phyloP scores from a whole-genome alignment of 176 grass and related monocot species.

The Zoysia japonica region DNA sequence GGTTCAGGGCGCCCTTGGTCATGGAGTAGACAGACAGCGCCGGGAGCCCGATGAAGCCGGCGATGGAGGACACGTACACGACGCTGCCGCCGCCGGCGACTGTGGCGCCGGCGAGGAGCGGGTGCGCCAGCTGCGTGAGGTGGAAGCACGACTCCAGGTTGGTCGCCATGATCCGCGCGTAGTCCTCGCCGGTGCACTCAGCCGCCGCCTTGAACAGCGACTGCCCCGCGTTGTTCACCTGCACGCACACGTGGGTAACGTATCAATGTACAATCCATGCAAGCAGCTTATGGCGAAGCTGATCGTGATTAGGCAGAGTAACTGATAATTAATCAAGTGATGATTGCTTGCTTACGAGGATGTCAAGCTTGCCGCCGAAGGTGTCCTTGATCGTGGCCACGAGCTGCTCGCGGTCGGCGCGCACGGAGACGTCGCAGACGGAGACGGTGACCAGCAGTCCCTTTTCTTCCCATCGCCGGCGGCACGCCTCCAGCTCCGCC shows the following conservation, averaged over 20 bases:
- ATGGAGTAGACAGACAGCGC: conserved; percentile 11
- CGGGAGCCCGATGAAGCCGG: not conserved
- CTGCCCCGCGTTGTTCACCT: conserved; percentile 25
- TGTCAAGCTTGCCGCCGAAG: conserved; percentile 46
- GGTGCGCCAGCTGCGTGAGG: conserved; percentile 42
- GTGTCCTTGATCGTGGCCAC: not conserved
- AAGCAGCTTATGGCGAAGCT: too few relatives aligned
- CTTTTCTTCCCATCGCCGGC: conserved; percentile 27
- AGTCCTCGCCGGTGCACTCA: conserved; percentile 39
- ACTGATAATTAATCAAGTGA: not conserved
- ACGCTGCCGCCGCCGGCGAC: not conserved
- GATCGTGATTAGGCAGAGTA: not conserved
- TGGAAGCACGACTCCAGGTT: conserved; percentile 52
- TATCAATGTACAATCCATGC: too few relatives aligned
- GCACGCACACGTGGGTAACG: not conserved
- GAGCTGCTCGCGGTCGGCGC: conserved; percentile 28
- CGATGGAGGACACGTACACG: conserved; percentile 39
- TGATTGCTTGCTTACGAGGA: conserved; percentile 43
- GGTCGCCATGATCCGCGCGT: conserved; percentile 19
- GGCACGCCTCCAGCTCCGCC: conserved; percentile 41
- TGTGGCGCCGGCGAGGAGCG: not conserved
- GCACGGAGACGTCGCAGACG: conserved; percentile 45
- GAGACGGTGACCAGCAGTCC: conserved; percentile 18
- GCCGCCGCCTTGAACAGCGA: not conserved
- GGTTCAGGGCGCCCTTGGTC: conserved; percentile 43